Evolutionary conservation across 768 basidiomycete genomes (phyloP).

Genomic region (Vishniacozyma victoriae): DNA sequence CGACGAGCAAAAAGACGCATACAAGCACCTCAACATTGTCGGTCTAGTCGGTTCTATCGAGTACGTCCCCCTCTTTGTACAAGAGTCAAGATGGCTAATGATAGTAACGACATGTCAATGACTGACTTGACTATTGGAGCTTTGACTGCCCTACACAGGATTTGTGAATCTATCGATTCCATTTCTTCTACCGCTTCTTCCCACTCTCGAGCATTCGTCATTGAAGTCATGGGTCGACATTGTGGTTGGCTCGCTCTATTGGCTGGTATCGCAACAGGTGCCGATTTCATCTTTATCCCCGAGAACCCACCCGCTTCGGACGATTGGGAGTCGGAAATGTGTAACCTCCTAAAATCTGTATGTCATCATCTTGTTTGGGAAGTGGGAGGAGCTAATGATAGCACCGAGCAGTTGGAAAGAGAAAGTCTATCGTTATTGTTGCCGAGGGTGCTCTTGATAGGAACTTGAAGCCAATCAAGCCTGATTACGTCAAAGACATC

Average conservation of each 20-base stretch:
- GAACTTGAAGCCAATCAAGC: constrained; percentile 81
- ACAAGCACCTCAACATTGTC: constrained; percentile 85
- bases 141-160: constrained; percentile 87
- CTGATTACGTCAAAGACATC: constrained; percentile 84
- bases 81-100: neutral
- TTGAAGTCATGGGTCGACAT: constrained; percentile 99
- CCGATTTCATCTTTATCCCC: constrained; percentile 96
- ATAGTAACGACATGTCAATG: constrained; percentile 88
- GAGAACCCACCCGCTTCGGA: constrained; percentile 73
- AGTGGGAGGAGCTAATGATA: constrained; percentile 42
- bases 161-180: constrained; percentile 96
- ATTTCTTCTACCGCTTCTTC: constrained; percentile 95
- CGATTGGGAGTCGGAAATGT: constrained; percentile 91
- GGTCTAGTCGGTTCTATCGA: constrained; percentile 99
- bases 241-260: constrained; percentile 98
- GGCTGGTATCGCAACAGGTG: constrained; percentile 82
- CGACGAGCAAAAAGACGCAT: constrained; percentile 61
- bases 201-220: constrained; percentile 93
- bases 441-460: constrained; percentile 92
- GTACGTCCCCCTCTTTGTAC: constrained; percentile 20
- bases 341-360: constrained; percentile 71
- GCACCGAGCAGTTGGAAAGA: constrained; percentile 88
- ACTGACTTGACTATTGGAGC: constrained; percentile 97
- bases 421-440: constrained; percentile 97
- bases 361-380: constrained; percentile 29